These are phyloP conservation scores for Penicillium alfredii DNA, from an alignment of 495 filamentous ascomycete species.

Conservation along the genomic window DNA sequence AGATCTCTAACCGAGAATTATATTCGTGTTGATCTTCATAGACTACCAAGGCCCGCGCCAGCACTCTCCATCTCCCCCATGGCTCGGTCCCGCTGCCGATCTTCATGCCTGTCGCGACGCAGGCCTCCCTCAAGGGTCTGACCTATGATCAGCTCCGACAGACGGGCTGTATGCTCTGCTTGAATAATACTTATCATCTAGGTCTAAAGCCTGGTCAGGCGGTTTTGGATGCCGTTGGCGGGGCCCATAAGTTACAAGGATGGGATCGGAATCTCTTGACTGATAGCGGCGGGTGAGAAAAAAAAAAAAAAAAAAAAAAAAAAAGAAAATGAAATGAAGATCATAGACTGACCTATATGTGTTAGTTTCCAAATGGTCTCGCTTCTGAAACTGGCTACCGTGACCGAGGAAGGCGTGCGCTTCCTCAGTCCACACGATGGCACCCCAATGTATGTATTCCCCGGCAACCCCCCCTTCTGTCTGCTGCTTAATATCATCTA, in stretches of 20 bases:
- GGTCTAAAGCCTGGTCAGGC: constrained; percentile 91
- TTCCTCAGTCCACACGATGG: constrained; percentile 95
- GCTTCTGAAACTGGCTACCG: constrained; percentile 82
- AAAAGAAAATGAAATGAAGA: constrained; percentile 18
- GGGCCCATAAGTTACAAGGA: constrained; percentile 87
- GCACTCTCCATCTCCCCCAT: constrained; percentile 83
- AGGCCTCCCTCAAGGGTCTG: constrained; percentile 90
- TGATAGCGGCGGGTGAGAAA: constrained; percentile 87
- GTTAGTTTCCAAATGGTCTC: constrained; percentile 97
- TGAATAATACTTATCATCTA: constrained; percentile 97
- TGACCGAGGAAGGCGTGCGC: constrained; percentile 92
- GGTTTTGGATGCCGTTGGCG: constrained; percentile 77
- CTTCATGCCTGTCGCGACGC: constrained; percentile 99
- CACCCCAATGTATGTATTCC: constrained; percentile 65
- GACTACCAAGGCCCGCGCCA: constrained; percentile 95
- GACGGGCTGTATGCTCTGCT: constrained; percentile 81
- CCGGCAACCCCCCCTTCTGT: not conserved
- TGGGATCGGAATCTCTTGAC: constrained; percentile 95
- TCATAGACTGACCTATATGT: constrained; percentile 3
- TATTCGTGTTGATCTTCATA: constrained; percentile 27
- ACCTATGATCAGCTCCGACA: constrained; percentile 87
- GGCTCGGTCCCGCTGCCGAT: constrained; percentile 83
- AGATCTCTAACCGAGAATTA: not conserved
- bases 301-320: not conserved
- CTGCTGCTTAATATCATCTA: constrained; percentile 1